These are phyloP conservation scores for Calonectria honghensis DNA, from an alignment of 2,329 filamentous ascomycete species.

Conservation along the genomic window DNA sequence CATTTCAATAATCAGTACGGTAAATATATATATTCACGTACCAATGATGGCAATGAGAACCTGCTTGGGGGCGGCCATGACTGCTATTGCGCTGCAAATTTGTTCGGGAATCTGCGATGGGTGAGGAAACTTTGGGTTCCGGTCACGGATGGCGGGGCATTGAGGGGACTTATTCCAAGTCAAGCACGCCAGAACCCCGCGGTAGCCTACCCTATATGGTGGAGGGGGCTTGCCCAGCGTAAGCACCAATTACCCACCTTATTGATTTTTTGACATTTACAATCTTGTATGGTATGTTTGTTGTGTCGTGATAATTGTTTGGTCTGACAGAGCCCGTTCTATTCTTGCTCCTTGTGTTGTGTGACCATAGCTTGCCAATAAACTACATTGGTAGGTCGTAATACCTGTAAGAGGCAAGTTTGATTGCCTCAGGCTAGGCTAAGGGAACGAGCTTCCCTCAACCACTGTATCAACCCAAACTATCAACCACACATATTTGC, in stretches of 20 bases:
- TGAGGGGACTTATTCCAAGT: slow-evolving; percentile 41
- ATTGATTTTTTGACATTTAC: neutral
- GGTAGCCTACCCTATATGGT: slow-evolving; percentile 52
- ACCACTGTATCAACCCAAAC: slow-evolving; percentile 21
- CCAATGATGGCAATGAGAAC: slow-evolving; percentile 73
- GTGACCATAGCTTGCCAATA: neutral
- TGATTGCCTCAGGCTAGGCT: slow-evolving; percentile 54
- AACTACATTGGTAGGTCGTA: neutral
- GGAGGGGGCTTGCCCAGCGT: slow-evolving; percentile 34
- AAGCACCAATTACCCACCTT: slow-evolving; percentile 32
- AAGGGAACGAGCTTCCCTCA: slow-evolving; percentile 17
- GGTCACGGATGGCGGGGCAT: slow-evolving; percentile 63
- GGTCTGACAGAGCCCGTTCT: neutral
- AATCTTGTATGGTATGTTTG: neutral
- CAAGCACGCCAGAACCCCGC: slow-evolving; percentile 53
- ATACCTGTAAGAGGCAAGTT: neutral
- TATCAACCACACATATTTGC: slow-evolving; percentile 14
- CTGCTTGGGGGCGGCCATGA: slow-evolving; percentile 68
- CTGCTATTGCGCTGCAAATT: slow-evolving; percentile 44
- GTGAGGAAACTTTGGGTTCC: slow-evolving; percentile 56
- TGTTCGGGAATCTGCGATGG: slow-evolving; percentile 49
- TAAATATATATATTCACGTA: slow-evolving; percentile 50
- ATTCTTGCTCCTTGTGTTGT: neutral
- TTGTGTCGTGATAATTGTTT: neutral
- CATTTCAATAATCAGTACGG: neutral